Base-by-base conservation (phyloP, 139 green algal genomes). In the Nannochloris sp. region DNA sequence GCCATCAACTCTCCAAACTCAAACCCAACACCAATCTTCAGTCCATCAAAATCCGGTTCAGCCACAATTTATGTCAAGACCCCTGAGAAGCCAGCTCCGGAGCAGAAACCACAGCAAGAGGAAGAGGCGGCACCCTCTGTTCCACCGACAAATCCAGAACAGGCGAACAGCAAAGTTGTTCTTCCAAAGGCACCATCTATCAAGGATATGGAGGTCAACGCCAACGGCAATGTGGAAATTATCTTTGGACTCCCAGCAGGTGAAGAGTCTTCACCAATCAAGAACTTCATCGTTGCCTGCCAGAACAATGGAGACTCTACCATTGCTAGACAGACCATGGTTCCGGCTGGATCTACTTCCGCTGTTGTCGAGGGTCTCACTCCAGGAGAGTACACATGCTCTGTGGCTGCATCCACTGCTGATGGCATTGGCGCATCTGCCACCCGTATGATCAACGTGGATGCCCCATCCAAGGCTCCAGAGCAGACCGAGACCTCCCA, bases 331-430 rank as follows among this genome's bases (percentile, higher is more conserved):
- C 43, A 19, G 56, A 23, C 56, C 19, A 11, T 37, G 40, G 57
- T 64, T 12, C 40, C 57, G 36, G 57, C 57, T 55, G 57, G 43
- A 19, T 25, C 21, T 15, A 64, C 57, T 3, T 54, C 21, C 11
- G 23, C 57, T 27, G 21, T 18, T 2, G 21, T 64, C 40, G 12
- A 54, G 7, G 55, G n/a, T 19, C 21, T 64, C n/a, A 10, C 43
- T 29, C 57, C 57, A 56, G 57, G 57, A n/a, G 23, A 64, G 18
- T 64, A 64, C 21, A 51, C 43, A 27, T 64, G 57, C 57, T 64
- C 57, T 12, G 57, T 64, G 23, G 57, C 57, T 29, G 57, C 57
- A n/a, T n/a, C 19, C 12, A 64, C n/a, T 55, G 57, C 40, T 18
- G 57, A 51, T 31, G 57, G 57, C 21, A 23, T 55, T 29, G 57